Evolutionary conservation across 1,139 yeast genomes (phyloP).

Genomic region (Hemisphaericaspora subhashii): DNA sequence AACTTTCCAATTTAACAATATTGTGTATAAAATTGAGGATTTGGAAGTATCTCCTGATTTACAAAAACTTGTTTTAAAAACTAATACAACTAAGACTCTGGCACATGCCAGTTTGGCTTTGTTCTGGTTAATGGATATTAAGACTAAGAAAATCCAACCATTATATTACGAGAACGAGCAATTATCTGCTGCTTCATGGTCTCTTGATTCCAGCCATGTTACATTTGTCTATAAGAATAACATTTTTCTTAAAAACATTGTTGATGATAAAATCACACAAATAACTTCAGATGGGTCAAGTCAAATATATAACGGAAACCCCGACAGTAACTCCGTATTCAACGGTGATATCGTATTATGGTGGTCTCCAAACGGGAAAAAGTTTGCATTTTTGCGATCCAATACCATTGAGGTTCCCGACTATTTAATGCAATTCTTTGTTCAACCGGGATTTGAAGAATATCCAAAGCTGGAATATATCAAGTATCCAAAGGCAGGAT

Average conservation of each 20-base stretch:
- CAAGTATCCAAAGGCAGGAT: slow-evolving; percentile 51
- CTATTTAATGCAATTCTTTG: slow-evolving; percentile 54
- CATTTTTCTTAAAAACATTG: slow-evolving; percentile 42
- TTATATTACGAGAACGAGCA: slow-evolving; percentile 22
- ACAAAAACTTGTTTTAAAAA: slow-evolving; percentile 51
- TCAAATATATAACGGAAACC: slow-evolving; percentile 54
- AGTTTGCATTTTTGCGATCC: slow-evolving; percentile 46
- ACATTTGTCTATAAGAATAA: slow-evolving; percentile 70
- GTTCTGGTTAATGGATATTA: slow-evolving; percentile 56
- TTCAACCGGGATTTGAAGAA: slow-evolving; percentile 41
- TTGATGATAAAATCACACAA: slow-evolving; percentile 21
- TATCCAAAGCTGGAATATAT: slow-evolving; percentile 41
- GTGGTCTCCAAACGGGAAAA: slow-evolving; percentile 60
- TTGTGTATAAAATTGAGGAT: slow-evolving; percentile 47
- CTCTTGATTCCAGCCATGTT: slow-evolving; percentile 67
- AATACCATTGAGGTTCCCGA: slow-evolving; percentile 56
- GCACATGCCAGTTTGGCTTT: slow-evolving; percentile 71
- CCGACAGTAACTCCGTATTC: slow-evolving; percentile 63
- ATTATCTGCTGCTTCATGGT: slow-evolving; percentile 64
- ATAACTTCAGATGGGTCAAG: slow-evolving; percentile 52
- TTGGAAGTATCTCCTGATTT: slow-evolving; percentile 68
- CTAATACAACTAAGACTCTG: slow-evolving; percentile 59
- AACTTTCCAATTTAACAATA: slow-evolving; percentile 37
- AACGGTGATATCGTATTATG: slow-evolving; percentile 51
- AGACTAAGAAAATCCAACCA: slow-evolving; percentile 27